These are phyloP conservation scores for Aspergillus phoenicis DNA, from an alignment of 2,329 filamentous ascomycete species.

Conservation along the genomic window DNA sequence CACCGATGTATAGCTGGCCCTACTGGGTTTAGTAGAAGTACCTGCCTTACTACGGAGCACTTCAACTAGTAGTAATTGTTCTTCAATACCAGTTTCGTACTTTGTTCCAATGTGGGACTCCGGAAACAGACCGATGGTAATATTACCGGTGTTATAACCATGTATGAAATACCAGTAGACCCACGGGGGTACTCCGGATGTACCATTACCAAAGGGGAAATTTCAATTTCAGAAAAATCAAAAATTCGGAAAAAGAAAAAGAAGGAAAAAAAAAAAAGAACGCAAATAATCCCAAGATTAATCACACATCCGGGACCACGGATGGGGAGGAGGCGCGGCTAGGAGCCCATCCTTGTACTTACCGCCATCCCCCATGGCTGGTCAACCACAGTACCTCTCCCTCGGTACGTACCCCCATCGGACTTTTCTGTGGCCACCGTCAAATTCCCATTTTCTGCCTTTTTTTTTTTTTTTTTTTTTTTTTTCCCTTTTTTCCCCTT, in stretches of 20 bases:
- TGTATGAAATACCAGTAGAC: constrained; percentile 25
- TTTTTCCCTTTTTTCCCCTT: constrained; percentile 25
- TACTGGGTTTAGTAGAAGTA: constrained; percentile 5
- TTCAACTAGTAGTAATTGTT: neutral
- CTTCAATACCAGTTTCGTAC: constrained; percentile 22
- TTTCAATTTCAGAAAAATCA: constrained; percentile 8
- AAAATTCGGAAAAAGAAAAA: constrained; percentile 12
- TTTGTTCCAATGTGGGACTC: constrained; percentile 27
- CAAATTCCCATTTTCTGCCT: constrained; percentile 20
- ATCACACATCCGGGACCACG: constrained; percentile 11
- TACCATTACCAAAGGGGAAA: constrained; percentile 20
- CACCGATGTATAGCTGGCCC: constrained; percentile 7
- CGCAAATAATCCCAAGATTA: constrained; percentile 11
- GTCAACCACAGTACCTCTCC: constrained; percentile 25
- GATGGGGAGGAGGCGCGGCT: constrained; percentile 22
- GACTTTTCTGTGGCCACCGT: constrained; percentile 27
- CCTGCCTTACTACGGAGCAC: neutral
- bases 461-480: constrained; percentile 13
- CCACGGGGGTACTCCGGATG: constrained; percentile 32
- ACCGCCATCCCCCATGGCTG: constrained; percentile 27
- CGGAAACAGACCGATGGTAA: constrained; percentile 35
- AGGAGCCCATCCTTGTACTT: constrained; percentile 24
- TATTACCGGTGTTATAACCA: constrained; percentile 26
- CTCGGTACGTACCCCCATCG: constrained; percentile 26
- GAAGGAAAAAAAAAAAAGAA: constrained; percentile 13